Percentiles rank a stretch among this genome's conserved stretches.
phyloP scores from a whole-genome alignment of 495 filamentous ascomycete genomes.

The Talaromyces wortmannii region DNA sequence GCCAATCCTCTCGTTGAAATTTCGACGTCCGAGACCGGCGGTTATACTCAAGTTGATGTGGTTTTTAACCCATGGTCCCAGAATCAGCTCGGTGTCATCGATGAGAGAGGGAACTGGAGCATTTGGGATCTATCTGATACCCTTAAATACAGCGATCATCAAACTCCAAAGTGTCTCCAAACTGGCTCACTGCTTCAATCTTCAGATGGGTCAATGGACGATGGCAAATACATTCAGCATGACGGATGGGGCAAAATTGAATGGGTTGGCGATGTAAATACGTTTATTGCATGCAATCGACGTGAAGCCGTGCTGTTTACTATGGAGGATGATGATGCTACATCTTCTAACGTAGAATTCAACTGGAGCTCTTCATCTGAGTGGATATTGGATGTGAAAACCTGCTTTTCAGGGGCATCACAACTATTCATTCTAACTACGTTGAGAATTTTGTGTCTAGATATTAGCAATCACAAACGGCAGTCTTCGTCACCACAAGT shows the following conservation, averaged over 20 bases:
- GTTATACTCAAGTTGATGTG: slow-evolving; percentile 59
- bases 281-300: slow-evolving; percentile 39
- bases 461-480: slow-evolving; percentile 10
- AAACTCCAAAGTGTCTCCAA: slow-evolving; percentile 14
- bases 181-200: slow-evolving; percentile 23
- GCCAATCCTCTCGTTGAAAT: slow-evolving; percentile 56
- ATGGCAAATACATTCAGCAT: slow-evolving; percentile 11
- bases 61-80: slow-evolving; percentile 71
- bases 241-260: slow-evolving; percentile 48
- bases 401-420: slow-evolving; percentile 34
- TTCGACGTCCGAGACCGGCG: slow-evolving; percentile 44
- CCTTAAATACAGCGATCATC: slow-evolving; percentile 19
- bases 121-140: slow-evolving; percentile 60
- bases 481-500: slow-evolving; percentile 10
- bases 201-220: slow-evolving; percentile 11
- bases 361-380: slow-evolving; percentile 27
- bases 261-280: slow-evolving; percentile 39
- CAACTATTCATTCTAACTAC: slow-evolving; percentile 54
- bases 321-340: slow-evolving; percentile 12
- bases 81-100: slow-evolving; percentile 65
- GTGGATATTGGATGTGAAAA: slow-evolving; percentile 49
- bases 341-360: slow-evolving; percentile 25
- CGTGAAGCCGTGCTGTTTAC: slow-evolving; percentile 31
- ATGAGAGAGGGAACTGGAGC: slow-evolving; percentile 66
- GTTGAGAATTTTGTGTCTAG: slow-evolving; percentile 33